Base-by-base conservation (phyloP, 73 alveolate species). In the Paramecium tetraurelia region DNA sequence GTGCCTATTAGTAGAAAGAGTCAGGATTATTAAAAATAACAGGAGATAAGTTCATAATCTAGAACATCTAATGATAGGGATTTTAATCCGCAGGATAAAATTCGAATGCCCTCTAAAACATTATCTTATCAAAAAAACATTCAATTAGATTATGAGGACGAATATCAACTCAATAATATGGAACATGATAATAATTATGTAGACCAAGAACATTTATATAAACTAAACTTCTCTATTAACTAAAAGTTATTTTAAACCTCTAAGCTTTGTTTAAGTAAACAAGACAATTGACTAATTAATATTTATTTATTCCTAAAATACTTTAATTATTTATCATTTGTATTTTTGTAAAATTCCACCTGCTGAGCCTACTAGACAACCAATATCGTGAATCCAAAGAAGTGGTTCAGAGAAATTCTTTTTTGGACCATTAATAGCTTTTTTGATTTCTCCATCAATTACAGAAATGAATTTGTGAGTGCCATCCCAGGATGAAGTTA, bases 401-500 rank as follows among this genome's bases (percentile, higher is more conserved):
- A 63, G 46, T 11, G 84, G 84, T 33, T 63, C 84, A 63, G 84
- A 18, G 46, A 63, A 63, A n/a, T 63, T 63, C 84, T 63, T 63
- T 31, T 33, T 27, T 27, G 84, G 84, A 1, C 84, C 84, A 24
- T 80, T 63, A 7, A 43, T 80, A 8, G 6, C 44, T 48, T 80
- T 46, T 48, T 80, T 46, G 14, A 80, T 80, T 48, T 41, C 57
- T 5, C 57, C 69, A 24, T 22, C 70, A 44, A 5, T 14, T n/a
- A 21, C 2, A 7, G 43, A 20, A 7, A 20, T 14, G 38, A 80
- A 80, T 46, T 20, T 44, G 48, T 46, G 70, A 41, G 46, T 80
- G 4, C 90, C 90, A 48, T 80, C 90, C 70, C 72, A 80, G 4
- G 90, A 80, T 0, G 76, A 40, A 24, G 90, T 44, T n/a, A 80